Evolutionary conservation across 768 basidiomycete species (phyloP).

Genomic region (Amanita thiersii): DNA sequence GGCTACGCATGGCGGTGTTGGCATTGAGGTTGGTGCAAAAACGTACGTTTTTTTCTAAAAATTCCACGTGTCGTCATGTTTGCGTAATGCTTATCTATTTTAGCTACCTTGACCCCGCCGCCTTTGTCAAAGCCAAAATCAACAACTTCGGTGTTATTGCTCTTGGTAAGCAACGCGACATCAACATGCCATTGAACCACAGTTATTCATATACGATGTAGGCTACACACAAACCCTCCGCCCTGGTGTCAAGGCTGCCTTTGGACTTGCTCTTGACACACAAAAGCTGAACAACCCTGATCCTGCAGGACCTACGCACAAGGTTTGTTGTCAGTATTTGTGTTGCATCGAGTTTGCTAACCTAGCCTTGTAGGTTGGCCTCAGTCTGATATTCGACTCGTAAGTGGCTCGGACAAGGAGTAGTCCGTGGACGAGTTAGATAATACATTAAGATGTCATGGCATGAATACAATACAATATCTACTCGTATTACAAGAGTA

Average conservation of each 20-base stretch:
- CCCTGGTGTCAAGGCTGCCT: slow-evolving; percentile 86
- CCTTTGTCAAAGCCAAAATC: slow-evolving; percentile 98
- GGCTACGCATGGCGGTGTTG: slow-evolving; percentile 76
- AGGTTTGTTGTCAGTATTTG: slow-evolving; percentile 30
- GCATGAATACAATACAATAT: slow-evolving; percentile 1
- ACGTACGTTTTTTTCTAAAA: slow-evolving; percentile 61
- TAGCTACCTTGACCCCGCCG: slow-evolving; percentile 78
- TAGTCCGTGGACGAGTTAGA: slow-evolving; percentile 5
- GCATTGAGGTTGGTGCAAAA: slow-evolving; percentile 93
- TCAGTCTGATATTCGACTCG: slow-evolving; percentile 67
- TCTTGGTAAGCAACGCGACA: slow-evolving; percentile 44
- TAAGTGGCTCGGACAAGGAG: slow-evolving; percentile 28
- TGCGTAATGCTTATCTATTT: too few species aligned
- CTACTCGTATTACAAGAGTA: not conserved
- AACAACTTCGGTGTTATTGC: slow-evolving; percentile 91
- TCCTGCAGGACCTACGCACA: slow-evolving; percentile 66
- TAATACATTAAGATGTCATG: slow-evolving; percentile 7
- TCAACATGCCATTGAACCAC: not conserved
- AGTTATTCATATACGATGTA: slow-evolving; percentile 17
- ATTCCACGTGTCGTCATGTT: too few species aligned
- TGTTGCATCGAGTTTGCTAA: not conserved
- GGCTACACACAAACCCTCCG: slow-evolving; percentile 92
- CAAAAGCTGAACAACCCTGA: slow-evolving; percentile 75
- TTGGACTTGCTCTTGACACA: slow-evolving; percentile 94
- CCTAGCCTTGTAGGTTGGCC: slow-evolving; percentile 56